A percentile compares a stretch with the other conserved stretches of the same genome.
These are phyloP conservation scores for Dactylonectria estremocensis DNA, from an alignment of 2,329 filamentous ascomycete species.

Conservation along the genomic window DNA sequence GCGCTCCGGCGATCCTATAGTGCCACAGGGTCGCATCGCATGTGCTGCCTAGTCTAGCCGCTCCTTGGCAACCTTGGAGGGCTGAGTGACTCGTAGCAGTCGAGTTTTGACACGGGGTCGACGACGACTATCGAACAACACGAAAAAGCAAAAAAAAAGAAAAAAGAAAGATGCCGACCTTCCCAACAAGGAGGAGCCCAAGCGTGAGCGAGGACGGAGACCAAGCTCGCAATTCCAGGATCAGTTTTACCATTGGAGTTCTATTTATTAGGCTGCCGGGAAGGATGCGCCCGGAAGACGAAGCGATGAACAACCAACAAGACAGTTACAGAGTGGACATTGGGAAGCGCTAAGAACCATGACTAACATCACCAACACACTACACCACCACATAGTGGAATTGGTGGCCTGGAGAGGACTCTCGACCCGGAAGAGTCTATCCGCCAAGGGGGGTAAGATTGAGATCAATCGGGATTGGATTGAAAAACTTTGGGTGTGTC, in stretches of 20 bases:
- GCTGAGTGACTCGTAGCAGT: neutral
- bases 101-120: slow-evolving; percentile 5
- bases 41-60: slow-evolving; percentile 6
- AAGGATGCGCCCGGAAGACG: slow-evolving; percentile 16
- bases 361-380: slow-evolving; percentile 25
- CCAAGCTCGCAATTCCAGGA: slow-evolving; percentile 27
- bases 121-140: neutral
- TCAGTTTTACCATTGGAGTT: slow-evolving; percentile 27
- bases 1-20: slow-evolving; percentile 13
- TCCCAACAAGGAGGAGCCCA: neutral
- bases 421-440: neutral
- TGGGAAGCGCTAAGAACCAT: slow-evolving; percentile 1
- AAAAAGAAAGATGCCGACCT: neutral
- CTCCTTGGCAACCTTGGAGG: neutral
- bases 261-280: neutral
- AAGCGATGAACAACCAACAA: slow-evolving; percentile 12
- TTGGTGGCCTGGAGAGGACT: neutral
- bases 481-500: slow-evolving; percentile 16
- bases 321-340: neutral
- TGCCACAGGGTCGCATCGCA: slow-evolving; percentile 36
- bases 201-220: slow-evolving; percentile 15
- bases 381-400: neutral
- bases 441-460: neutral
- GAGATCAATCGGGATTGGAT: neutral
- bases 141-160: slow-evolving; percentile 13